Percentiles rank a stretch among this genome's conserved stretches.
phyloP scores from a whole-genome alignment of 768 basidiomycete species.

The Lactarius akahatsu region DNA sequence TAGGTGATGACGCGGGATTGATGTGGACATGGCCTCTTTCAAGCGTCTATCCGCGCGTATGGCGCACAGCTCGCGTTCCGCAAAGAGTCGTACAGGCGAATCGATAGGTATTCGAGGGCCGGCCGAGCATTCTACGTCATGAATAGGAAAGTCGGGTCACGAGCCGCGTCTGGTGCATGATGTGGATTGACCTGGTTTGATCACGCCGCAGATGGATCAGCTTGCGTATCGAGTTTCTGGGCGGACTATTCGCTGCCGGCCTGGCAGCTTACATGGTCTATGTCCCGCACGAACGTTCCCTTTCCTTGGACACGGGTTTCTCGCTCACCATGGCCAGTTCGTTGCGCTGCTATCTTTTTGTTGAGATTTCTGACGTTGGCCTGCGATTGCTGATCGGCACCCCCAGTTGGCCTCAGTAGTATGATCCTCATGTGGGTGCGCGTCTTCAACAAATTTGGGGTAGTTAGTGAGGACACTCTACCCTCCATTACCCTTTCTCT shows the following conservation, averaged over 20 bases:
- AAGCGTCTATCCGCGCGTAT: constrained; percentile 54
- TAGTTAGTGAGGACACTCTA: constrained; percentile 44
- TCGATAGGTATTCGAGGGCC: constrained; percentile 48
- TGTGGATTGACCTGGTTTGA: not conserved
- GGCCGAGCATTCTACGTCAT: constrained; percentile 48
- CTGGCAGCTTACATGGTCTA: constrained; percentile 58
- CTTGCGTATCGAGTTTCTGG: constrained; percentile 55
- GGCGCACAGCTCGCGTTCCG: constrained; percentile 48
- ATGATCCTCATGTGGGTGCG: constrained; percentile 54
- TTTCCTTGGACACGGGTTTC: constrained; percentile 40
- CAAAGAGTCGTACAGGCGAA: constrained; percentile 43
- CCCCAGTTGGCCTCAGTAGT: constrained; percentile 48
- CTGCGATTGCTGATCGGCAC: not conserved
- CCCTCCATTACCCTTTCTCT: too few relatives aligned
- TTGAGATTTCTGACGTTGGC: too few relatives aligned
- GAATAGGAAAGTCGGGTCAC: constrained; percentile 38
- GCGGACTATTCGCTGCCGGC: constrained; percentile 47
- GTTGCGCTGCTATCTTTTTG: constrained; percentile 7
- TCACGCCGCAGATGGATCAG: constrained; percentile 44
- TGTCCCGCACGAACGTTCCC: constrained; percentile 37
- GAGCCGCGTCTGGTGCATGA: not conserved
- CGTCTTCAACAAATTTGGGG: constrained; percentile 46
- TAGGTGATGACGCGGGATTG: too few relatives aligned
- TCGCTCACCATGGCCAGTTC: constrained; percentile 45
- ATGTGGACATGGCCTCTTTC: not conserved